These are phyloP conservation scores for Senecio squalidus DNA, from an alignment of 140 eudicot genomes.

Conservation along the genomic window DNA sequence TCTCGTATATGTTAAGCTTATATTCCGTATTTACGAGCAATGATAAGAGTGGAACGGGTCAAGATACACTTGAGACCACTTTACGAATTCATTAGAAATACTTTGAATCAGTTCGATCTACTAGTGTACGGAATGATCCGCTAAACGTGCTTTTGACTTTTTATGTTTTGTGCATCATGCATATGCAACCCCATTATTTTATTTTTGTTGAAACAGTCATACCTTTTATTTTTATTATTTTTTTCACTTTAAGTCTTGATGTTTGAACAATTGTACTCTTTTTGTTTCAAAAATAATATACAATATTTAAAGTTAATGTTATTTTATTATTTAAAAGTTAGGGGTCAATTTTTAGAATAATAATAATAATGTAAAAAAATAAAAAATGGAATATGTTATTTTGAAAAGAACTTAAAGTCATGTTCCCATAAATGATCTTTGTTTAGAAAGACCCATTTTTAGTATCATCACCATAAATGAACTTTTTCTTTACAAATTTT, in stretches of 20 bases:
- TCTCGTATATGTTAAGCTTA: too few relatives aligned
- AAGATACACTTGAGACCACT: neutral
- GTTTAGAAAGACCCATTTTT: too few relatives aligned
- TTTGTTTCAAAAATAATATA: too few relatives aligned
- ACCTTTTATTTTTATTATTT: neutral
- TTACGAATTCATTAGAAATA: neutral
- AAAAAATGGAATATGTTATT: too few relatives aligned
- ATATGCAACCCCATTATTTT: neutral
- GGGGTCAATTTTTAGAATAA: too few relatives aligned
- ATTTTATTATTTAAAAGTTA: too few relatives aligned
- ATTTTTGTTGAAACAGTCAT: conserved; percentile 9
- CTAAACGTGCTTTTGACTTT: neutral
- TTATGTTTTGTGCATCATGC: neutral
- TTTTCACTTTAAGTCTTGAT: neutral
- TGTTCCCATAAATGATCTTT: too few relatives aligned
- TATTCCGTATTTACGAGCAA: neutral
- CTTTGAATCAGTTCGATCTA: neutral
- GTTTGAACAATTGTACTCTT: neutral
- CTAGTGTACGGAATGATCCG: conserved; percentile 13
- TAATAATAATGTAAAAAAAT: too few relatives aligned
- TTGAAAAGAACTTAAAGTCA: too few relatives aligned
- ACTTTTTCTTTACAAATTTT: too few relatives aligned
- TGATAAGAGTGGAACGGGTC: neutral
- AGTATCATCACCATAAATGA: too few relatives aligned
- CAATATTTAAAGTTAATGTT: too few relatives aligned